Percentiles rank a stretch among this genome's conserved stretches.
Conservation (phyloP, 108 stramenopile species). For the Aurantiochytrium sp. region DNA sequence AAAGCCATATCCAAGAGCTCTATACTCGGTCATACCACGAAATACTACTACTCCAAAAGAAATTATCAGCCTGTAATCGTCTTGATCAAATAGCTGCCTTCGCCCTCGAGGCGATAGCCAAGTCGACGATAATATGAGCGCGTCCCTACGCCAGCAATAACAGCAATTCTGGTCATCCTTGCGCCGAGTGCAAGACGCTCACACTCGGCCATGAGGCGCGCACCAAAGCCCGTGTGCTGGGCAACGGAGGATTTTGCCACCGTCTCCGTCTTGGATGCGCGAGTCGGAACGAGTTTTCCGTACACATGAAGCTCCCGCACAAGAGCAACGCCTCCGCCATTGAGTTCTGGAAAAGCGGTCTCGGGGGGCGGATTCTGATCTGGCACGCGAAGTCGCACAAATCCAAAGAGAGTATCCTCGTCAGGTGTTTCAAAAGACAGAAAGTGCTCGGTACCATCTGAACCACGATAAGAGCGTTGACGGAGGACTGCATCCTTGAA, state of each 20-base stretch:
- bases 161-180: constrained; percentile 74
- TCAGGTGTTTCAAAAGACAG: not conserved
- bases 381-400: not conserved
- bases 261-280: constrained; percentile 47
- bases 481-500: not conserved
- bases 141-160: constrained; percentile 90
- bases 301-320: constrained; percentile 84
- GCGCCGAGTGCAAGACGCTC: constrained; percentile 87
- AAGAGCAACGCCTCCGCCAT: not conserved
- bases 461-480: not conserved
- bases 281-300: constrained; percentile 77
- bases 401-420: not conserved
- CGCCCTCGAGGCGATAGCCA: constrained; percentile 64
- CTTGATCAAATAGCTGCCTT: constrained; percentile 37
- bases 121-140: constrained; percentile 88
- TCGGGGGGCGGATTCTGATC: not conserved
- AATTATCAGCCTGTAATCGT: not conserved
- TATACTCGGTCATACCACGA: too few relatives aligned
- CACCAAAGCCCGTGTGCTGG: constrained; percentile 93
- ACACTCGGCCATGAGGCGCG: constrained; percentile 86
- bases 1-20: too few relatives aligned
- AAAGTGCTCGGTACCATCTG: not conserved
- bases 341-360: not conserved
- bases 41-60: too few relatives aligned
- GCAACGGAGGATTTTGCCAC: constrained; percentile 60